Conservation (phyloP, 345 rosid species). For the Camelina neglecta region DNA sequence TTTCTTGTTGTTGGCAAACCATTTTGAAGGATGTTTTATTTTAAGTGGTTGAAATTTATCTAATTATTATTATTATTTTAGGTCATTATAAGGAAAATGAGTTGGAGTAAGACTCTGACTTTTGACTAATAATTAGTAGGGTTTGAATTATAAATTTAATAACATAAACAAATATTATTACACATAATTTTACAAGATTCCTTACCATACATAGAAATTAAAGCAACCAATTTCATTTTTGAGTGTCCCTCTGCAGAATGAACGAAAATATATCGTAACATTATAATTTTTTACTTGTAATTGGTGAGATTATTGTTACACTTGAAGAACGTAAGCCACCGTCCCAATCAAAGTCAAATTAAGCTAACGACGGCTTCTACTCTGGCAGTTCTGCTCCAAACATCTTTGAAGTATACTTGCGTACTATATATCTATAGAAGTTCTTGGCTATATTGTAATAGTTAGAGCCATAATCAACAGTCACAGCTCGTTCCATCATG, state of each 20-base stretch:
- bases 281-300: too few relatives aligned
- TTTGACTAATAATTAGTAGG: neutral
- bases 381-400: neutral
- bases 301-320: too few relatives aligned
- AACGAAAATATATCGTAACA: neutral
- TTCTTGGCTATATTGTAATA: neutral
- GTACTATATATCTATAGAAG: neutral
- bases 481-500: neutral
- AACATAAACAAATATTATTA: too few relatives aligned
- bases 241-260: neutral
- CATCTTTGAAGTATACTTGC: conserved; percentile 33
- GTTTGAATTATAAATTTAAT: neutral
- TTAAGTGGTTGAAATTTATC: neutral
- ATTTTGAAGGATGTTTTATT: neutral
- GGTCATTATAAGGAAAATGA: neutral
- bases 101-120: neutral
- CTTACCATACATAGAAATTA: neutral
- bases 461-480: neutral
- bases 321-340: too few relatives aligned
- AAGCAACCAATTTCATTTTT: neutral
- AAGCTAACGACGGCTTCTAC: neutral
- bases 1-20: neutral
- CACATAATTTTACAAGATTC: neutral
- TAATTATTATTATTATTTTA: neutral
- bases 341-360: too few relatives aligned